Conservation (phyloP, 805 yeast species). For the Cyberlindnera mycetangii region DNA sequence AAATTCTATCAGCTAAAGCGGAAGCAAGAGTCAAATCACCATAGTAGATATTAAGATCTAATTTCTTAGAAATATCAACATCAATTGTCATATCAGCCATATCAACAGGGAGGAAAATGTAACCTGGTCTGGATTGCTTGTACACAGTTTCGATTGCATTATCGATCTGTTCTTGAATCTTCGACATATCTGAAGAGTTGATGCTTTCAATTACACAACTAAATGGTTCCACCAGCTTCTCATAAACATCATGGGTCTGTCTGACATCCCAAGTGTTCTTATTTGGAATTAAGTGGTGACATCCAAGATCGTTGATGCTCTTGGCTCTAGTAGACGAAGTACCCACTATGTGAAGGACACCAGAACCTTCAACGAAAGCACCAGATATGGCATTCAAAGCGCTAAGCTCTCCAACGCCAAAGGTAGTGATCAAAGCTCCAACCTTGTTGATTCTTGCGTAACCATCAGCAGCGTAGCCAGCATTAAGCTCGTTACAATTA, state of each 20-base stretch:
- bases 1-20: slow-evolving; percentile 40
- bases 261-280: slow-evolving; percentile 39
- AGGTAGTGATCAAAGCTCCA: slow-evolving; percentile 49
- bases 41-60: slow-evolving; percentile 25
- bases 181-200: slow-evolving; percentile 40
- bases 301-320: slow-evolving; percentile 27
- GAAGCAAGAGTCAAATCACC: slow-evolving; percentile 28
- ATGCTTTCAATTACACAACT: slow-evolving; percentile 54
- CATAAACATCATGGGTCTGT: slow-evolving; percentile 59
- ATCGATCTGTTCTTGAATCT: slow-evolving; percentile 59
- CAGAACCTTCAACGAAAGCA: slow-evolving; percentile 78
- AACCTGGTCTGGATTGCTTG: slow-evolving; percentile 64
- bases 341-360: slow-evolving; percentile 83
- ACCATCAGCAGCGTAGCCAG: slow-evolving; percentile 91
- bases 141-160: slow-evolving; percentile 47
- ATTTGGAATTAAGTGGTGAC: slow-evolving; percentile 53
- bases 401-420: slow-evolving; percentile 87
- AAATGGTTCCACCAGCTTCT: slow-evolving; percentile 50
- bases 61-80: slow-evolving; percentile 31
- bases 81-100: slow-evolving; percentile 38
- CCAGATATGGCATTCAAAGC: slow-evolving; percentile 85
- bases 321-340: slow-evolving; percentile 50
- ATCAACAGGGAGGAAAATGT: slow-evolving; percentile 64
- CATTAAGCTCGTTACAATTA: slow-evolving; percentile 83
- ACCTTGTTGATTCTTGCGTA: slow-evolving; percentile 54